Base-by-base conservation (phyloP, 1,139 yeast species). In the Zygoascus sp. region DNA sequence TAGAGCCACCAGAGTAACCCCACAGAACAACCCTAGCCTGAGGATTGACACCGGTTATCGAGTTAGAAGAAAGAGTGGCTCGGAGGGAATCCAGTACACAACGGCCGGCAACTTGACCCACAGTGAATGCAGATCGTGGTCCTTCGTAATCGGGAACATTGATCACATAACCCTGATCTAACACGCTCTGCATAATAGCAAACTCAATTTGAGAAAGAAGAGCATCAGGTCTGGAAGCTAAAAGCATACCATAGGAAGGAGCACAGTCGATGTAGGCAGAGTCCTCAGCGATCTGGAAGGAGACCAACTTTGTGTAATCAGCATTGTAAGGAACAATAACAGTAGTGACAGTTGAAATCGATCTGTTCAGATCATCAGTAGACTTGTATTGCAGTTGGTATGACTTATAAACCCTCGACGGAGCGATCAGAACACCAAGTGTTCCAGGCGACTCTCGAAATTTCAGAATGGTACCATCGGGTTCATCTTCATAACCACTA, bases 1-100 rank as follows among this genome's bases (percentile, higher is more conserved):
- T 46, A 2, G 61, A 55, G 10, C 64, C 64, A 1, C 65, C 65
- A 32, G 64, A 60, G 51, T 61, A 61, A 5, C 65, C 65, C 57
- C 56, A 52, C 44, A 54, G 19, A 9, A 50, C 55, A 10, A 51
- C 47, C 13, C 36, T 40, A 16, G 57, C 47, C 21, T 50, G 40
- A 7, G 45, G 9, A 16, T 38, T 16, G 32, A 55, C 36, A 2
- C 57, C 57, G 2, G 54, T 50, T 38, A 57, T 53, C 20, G 43
- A 42, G 6, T 40, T 45, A 11, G 56, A 46, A 9, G 40, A 21
- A 20, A 57, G 51, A 17, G 51, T 54, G 0, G 64, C 64, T 16
- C 57, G 43, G 42, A 59, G 46, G 8, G 61, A 54, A 46, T 60
- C 63, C 38, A 60, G 50, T 2, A 59, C 54, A 17, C 56, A 53